These are phyloP conservation scores for Sporodiniella umbellata DNA, from an alignment of 371 early-diverging fungal species.

Conservation along the genomic window DNA sequence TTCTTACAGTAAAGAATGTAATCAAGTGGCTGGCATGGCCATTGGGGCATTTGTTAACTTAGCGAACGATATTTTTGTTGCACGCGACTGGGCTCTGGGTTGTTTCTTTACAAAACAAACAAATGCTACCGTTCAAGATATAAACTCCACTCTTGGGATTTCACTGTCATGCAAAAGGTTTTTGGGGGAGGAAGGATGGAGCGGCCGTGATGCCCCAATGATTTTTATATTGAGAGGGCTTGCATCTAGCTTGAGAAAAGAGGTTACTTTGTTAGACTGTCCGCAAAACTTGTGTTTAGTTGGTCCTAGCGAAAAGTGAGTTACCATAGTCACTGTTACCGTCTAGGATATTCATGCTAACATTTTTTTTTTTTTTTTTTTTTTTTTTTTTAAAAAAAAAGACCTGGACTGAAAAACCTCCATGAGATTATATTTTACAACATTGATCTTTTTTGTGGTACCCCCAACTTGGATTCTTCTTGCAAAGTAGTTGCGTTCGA, in stretches of 20 bases:
- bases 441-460: conserved; percentile 45
- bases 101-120: conserved; percentile 30
- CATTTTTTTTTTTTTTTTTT: not conserved
- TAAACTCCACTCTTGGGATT: conserved; percentile 13
- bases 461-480: conserved; percentile 54
- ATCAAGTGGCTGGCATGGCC: conserved; percentile 48
- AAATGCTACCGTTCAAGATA: conserved; percentile 4
- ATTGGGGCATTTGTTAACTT: conserved; percentile 41
- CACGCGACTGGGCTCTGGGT: conserved; percentile 30
- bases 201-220: conserved; percentile 40
- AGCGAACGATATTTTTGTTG: conserved; percentile 17
- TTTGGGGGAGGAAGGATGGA: conserved; percentile 26
- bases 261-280: conserved; percentile 37
- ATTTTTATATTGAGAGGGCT: conserved; percentile 52
- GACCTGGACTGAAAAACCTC: conserved; percentile 19
- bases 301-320: conserved; percentile 29
- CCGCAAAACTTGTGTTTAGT: conserved; percentile 11
- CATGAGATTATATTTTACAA: conserved; percentile 48
- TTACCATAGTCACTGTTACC: not conserved
- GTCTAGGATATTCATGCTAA: not conserved
- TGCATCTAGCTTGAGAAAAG: conserved; percentile 49
- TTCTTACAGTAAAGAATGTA: conserved; percentile 41
- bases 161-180: conserved; percentile 8
- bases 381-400: conserved; percentile 1
- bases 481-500: conserved; percentile 73